These are phyloP conservation scores for Volvox carteri DNA, from an alignment of 163 green algal species.

Conservation along the genomic window DNA sequence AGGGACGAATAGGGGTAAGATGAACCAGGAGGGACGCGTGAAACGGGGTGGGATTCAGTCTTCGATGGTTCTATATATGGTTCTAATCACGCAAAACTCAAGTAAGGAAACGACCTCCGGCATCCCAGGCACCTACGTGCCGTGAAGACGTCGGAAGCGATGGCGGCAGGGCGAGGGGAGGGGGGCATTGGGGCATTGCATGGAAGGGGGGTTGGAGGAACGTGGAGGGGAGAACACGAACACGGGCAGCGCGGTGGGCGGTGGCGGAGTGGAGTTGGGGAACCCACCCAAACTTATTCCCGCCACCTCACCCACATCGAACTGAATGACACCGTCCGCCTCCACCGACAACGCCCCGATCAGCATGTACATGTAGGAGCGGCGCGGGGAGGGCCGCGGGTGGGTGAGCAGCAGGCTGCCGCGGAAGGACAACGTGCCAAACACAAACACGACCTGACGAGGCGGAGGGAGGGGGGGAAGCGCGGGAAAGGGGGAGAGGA, in stretches of 20 bases:
- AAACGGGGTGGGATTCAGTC: too few relatives aligned
- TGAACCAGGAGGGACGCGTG: too few relatives aligned
- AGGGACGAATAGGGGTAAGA: too few relatives aligned
- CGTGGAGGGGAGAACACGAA: too few relatives aligned
- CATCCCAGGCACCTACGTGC: too few relatives aligned
- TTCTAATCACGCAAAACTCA: too few relatives aligned
- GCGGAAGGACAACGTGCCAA: slow-evolving; percentile 26
- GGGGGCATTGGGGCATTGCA: background rate
- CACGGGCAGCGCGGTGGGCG: background rate
- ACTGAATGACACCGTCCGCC: slow-evolving; percentile 50
- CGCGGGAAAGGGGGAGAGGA: background rate
- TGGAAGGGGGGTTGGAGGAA: too few relatives aligned
- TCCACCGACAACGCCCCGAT: slow-evolving; percentile 55
- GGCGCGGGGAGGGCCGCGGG: slow-evolving; percentile 40
- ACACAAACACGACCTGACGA: slow-evolving; percentile 56
- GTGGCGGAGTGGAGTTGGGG: background rate
- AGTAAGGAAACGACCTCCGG: too few relatives aligned
- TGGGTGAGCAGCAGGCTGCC: slow-evolving; percentile 44
- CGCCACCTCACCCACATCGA: slow-evolving; percentile 27
- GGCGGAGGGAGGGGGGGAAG: background rate
- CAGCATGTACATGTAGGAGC: slow-evolving; percentile 56
- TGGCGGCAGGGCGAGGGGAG: background rate
- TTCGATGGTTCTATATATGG: too few relatives aligned
- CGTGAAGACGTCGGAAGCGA: too few relatives aligned
- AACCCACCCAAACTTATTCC: background rate